A percentile compares a stretch with the other conserved stretches of the same genome.
Conservation (phyloP, 2,329 filamentous ascomycete species). For the Fusarium albosuccineum region DNA sequence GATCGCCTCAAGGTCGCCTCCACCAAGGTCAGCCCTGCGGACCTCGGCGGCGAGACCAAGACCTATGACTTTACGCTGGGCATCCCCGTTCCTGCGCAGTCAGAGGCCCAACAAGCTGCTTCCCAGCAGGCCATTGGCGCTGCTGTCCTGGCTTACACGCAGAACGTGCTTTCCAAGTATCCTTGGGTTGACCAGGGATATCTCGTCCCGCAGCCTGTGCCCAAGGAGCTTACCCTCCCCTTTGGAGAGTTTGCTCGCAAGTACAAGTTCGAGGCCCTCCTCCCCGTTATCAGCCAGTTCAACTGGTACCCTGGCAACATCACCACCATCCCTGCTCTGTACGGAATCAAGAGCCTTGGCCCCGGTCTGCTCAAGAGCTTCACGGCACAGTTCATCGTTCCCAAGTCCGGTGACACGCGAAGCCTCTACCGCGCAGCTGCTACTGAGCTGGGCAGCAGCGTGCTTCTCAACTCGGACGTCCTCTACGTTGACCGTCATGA, state of each 20-base stretch:
- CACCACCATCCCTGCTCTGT: slow-evolving; percentile 28
- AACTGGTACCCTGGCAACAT: slow-evolving; percentile 39
- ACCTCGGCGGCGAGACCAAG: background rate
- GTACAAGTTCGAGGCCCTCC: slow-evolving; percentile 29
- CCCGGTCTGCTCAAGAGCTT: slow-evolving; percentile 27
- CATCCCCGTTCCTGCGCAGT: slow-evolving; percentile 28
- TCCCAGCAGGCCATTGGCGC: slow-evolving; percentile 5
- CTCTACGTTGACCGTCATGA: slow-evolving; percentile 6
- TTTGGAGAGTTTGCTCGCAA: slow-evolving; percentile 35
- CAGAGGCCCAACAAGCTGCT: background rate
- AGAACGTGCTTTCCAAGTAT: slow-evolving; percentile 32
- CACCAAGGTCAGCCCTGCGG: background rate
- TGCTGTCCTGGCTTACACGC: slow-evolving; percentile 20
- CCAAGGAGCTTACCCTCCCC: slow-evolving; percentile 32
- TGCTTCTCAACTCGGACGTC: slow-evolving; percentile 25
- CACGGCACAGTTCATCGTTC: slow-evolving; percentile 14
- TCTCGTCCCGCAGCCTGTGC: slow-evolving; percentile 28
- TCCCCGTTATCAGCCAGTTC: slow-evolving; percentile 27
- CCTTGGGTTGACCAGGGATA: slow-evolving; percentile 41
- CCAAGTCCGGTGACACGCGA: slow-evolving; percentile 23
- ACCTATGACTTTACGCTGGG: slow-evolving; percentile 36
- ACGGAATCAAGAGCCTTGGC: slow-evolving; percentile 39
- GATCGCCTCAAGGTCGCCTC: slow-evolving; percentile 21
- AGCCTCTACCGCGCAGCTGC: slow-evolving; percentile 31
- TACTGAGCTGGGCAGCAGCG: background rate